Evolutionary conservation across 2,329 filamentous ascomycete genomes (phyloP).

Genomic region (Coniochaeta sp.): DNA sequence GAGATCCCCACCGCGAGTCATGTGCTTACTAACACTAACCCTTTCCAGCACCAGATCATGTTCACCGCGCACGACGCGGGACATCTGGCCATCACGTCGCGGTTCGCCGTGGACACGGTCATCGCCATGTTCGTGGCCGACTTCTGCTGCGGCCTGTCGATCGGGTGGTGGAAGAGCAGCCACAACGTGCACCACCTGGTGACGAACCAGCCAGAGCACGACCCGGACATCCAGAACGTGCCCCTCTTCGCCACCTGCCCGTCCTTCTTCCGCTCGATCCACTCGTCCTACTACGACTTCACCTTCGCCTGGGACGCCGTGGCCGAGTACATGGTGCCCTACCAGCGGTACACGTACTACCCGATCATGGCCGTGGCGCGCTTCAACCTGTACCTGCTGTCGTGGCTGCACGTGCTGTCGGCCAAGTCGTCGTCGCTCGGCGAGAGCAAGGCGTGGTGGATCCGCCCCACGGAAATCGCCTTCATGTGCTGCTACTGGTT

Average conservation of each 20-base stretch:
- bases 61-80: conserved; percentile 61
- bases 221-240: conserved; percentile 58
- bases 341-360: conserved; percentile 63
- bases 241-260: conserved; percentile 63
- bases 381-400: conserved; percentile 65
- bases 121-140: conserved; percentile 58
- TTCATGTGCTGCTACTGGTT: conserved; percentile 61
- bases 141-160: conserved; percentile 57
- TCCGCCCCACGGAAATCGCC: conserved; percentile 56
- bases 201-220: conserved; percentile 55
- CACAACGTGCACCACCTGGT: conserved; percentile 64
- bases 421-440: conserved; percentile 48
- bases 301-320: conserved; percentile 55
- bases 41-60: conserved; percentile 57
- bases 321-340: conserved; percentile 51
- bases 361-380: conserved; percentile 59
- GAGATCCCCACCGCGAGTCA: neutral
- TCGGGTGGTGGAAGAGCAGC: conserved; percentile 64
- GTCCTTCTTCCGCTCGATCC: conserved; percentile 56
- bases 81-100: conserved; percentile 54
- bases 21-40: no score
- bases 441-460: conserved; percentile 54
- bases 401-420: conserved; percentile 57
- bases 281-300: conserved; percentile 55
- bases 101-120: conserved; percentile 49